These are phyloP conservation scores for Geranomyces michiganensis DNA, from an alignment of 192 early-diverging fungal species.

Conservation along the genomic window DNA sequence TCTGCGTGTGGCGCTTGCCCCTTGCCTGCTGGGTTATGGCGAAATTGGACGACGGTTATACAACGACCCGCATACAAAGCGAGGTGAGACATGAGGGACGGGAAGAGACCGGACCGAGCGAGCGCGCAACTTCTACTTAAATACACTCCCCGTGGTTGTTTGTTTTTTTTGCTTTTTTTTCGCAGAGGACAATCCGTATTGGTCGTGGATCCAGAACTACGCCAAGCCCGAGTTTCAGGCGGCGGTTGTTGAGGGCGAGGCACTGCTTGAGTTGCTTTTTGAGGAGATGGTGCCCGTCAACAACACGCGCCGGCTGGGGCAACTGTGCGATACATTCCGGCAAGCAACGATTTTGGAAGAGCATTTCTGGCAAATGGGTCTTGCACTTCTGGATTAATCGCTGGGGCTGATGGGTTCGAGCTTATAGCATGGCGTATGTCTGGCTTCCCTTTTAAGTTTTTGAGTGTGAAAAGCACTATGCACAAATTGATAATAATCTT, in stretches of 20 bases:
- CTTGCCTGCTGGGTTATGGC: slow-evolving; percentile 84
- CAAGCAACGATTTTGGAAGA: slow-evolving; percentile 73
- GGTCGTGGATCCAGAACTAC: slow-evolving; percentile 80
- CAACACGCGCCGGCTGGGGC: slow-evolving; percentile 53
- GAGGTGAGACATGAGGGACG: slow-evolving; percentile 27
- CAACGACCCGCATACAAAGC: slow-evolving; percentile 67
- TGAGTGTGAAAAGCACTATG: too few species aligned
- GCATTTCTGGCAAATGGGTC: slow-evolving; percentile 70
- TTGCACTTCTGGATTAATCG: too few species aligned
- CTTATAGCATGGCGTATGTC: too few species aligned
- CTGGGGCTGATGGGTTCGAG: too few species aligned
- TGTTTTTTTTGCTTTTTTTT: neutral
- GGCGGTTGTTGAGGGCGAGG: slow-evolving; percentile 57
- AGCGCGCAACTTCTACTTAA: neutral
- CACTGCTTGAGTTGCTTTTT: slow-evolving; percentile 53
- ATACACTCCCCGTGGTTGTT: neutral
- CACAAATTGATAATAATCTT: too few species aligned
- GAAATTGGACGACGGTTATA: slow-evolving; percentile 69
- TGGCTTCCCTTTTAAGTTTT: too few species aligned
- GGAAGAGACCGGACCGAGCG: neutral
- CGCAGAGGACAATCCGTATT: slow-evolving; percentile 75
- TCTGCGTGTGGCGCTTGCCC: slow-evolving; percentile 77
- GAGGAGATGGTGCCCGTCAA: slow-evolving; percentile 54
- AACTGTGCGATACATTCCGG: slow-evolving; percentile 69
- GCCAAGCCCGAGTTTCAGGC: slow-evolving; percentile 67